Evolutionary conservation across 2,329 filamentous ascomycete species (phyloP), one percentile per base, ranked within the genome.

Genomic region (Passalora sequoiae): DNA sequence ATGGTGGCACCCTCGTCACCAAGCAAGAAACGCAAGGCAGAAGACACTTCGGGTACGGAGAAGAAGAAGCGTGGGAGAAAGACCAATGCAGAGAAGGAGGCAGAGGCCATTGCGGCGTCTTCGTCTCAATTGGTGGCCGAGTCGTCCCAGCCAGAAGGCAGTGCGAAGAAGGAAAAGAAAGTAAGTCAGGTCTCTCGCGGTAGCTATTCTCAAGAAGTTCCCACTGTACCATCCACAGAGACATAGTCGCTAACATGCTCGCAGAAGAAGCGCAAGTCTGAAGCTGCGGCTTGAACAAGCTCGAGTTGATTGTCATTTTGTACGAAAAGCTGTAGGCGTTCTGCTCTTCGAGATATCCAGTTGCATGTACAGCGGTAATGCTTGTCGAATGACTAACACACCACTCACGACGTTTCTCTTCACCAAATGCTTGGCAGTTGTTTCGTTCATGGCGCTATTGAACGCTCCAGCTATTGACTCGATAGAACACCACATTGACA

Each of bases 31-130:
- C 56, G 58, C 37, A 60, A 61, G 38, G 53, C 58, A 19, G 44
- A 44, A 8, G 53, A 46, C 12, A 50, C 50, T 21, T 15, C 36
- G 4, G 36, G 21, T 13, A 49, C 47, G 9, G 49, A 52, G 25
- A 64, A 62, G 57, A 61, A 62, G 57, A 61, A 63, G 56, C 53
- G 59, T n/a, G 31, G 47, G 15, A 47, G 40, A 35, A 35, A 42
- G 28, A 28, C 17, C 6, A 42, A 44, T 12, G 31, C 13, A 13
- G 31, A 35, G 6, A 35, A 35, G 17, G 33, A 17, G 19, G 33
- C 33, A 15, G 30, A 33, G n/a, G 30, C 15, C 16, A 20, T 16
- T 22, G 33, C 33, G 10, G 20, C 33, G 8, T n/a, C 33, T 2
- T 36, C 33, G 3, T 36, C 33, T 9, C 33, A 36, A n/a, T 20